Base-by-base conservation (phyloP, 768 basidiomycete species). In the Gymnopilus junonius region DNA sequence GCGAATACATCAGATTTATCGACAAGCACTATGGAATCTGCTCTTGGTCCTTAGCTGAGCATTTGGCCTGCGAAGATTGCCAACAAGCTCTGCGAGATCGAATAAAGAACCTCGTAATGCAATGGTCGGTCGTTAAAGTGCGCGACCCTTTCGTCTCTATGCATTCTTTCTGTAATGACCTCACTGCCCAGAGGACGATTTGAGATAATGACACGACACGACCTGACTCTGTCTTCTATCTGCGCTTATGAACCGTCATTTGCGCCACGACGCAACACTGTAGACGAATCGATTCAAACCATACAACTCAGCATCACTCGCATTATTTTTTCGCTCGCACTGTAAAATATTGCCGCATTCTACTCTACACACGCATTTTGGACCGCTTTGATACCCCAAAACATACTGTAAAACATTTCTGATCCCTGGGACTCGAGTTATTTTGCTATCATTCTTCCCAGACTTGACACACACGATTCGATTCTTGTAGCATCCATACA, bases 121-220 rank as follows among this genome's bases (percentile, higher is more conserved):
- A 92, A 71, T 94, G 92, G 92, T 89, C 92, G 5, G 79, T 86
- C 27, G 89, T 93, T 58, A 93, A 92, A 80, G 92, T 90, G 66
- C 10, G 81, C 65, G 17, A 39, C 10, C 21, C 51, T 15, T 48
- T 53, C n/a, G 6, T 8, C 12, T 48, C 29, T 67, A 31, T 23
- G 48, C 14, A 45, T 39, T 31, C 55, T 50, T 58, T 58, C 42
- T 25, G 25, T 17, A 43, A 46, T 65, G 45, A 67, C 23, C 29
- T 50, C 6, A 20, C 48, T 56, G 23, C 67, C 20, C 64, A 88
- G 87, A 79, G 85, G 61, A 88, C 87, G 8, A 88, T 89, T 65
- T 88, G 72, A 85, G 50, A 23, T 39, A 10, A 39, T 37, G 46
- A 17, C 53, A 27, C 46, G 27, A 15, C 31, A 17, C 34, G n/a